Evolutionary conservation across 2,329 filamentous ascomycete species (phyloP), one percentile per base, ranked within the genome.

Genomic region (Ambrosiella beaveri): DNA sequence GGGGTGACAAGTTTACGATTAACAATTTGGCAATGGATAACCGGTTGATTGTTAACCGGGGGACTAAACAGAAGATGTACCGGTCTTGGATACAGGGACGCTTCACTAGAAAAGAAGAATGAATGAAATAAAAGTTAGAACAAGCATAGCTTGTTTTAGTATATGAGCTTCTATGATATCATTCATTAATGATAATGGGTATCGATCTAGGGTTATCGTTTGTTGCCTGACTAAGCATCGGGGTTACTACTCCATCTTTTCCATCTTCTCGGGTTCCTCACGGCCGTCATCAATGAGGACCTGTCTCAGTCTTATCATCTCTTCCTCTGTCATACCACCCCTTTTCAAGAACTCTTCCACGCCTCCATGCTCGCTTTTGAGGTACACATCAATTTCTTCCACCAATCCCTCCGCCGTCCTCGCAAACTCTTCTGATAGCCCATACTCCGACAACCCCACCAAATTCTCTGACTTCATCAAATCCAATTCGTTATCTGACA

Each of bases 1-100:
- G 91, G 91, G 75, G 75, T 27, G 78, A 77, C 39, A 67, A 67
- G 56, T 63, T 61, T 54, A 64, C 66, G 58, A 73, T 95, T 52
- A 73, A 86, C 58, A 80, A 93, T 52, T 77, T 97, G 40, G 93
- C 85, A 35, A 78, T 91, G 58, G 93, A 98, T 68, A 82, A 88
- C 63, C 82, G 93, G 61, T 77, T 98, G 74, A 77, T 98, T 58
- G 88, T 98, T 58, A 98, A 98, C 69, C 81, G 93, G 63, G 87
- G 90, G 57, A 80, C 84, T 66, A 85, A 89, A 71, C 75, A 95
- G 54, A 98, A 97, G 73, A 98, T 98, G 93, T 97, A 97, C 71
- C 82, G 93, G 61, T 97, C 91, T 74, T 98, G 93, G 89, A 80
- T 94, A 68, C 88, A 94, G 70, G 88, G 86, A 37, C 80, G 82